Base-by-base conservation (phyloP, 805 yeast species). In the Saturnispora kantuleensis region DNA sequence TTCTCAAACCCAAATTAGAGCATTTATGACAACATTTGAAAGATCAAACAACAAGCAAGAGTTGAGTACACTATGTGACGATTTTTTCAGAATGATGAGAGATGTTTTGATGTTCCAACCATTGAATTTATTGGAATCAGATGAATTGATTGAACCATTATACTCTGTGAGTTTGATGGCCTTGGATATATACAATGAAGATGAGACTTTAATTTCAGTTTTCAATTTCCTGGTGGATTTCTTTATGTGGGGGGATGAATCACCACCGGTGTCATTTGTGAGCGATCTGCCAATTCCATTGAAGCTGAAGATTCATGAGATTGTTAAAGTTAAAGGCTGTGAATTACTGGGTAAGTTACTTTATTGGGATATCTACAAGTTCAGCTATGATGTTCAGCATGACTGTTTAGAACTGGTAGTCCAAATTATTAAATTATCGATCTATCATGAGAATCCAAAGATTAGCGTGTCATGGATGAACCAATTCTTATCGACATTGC, bases 161-260 rank as follows among this genome's bases (percentile, higher is more conserved):
- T 69, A 79, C 48, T 76, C 81, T 39, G 74, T 84, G 3, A 74
- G 86, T 3, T 56, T 84, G 33, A 67, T 71, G 44, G 72, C 77
- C 17, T 66, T 77, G 53, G 57, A 59, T 12, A 63, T 59, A 18
- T 67, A 81, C 36, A 80, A 78, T 48, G 88, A 86, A 56, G 71
- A 70, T 47, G 93, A 84, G 49, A 81, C 95, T 4, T 67, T 87
- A 47, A 67, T 73, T 35, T 70, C 87, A 2, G 76, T 81, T 15
- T 65, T 89, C 46, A 88, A 86, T 56, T 87, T 77, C 59, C 63
- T 89, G 52, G 81, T 85, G 51, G 98, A 93, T 59, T 69, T 87
- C 31, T 63, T 84, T 17, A 76, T 88, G 6, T 89, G 94, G 90
- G 96, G 95, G 1, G 76, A 81, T 51, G 81, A 74, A 26, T 68